Evolutionary conservation across 2,329 filamentous ascomycete genomes (phyloP).

Genomic region (Sclerotinia spermophila): DNA sequence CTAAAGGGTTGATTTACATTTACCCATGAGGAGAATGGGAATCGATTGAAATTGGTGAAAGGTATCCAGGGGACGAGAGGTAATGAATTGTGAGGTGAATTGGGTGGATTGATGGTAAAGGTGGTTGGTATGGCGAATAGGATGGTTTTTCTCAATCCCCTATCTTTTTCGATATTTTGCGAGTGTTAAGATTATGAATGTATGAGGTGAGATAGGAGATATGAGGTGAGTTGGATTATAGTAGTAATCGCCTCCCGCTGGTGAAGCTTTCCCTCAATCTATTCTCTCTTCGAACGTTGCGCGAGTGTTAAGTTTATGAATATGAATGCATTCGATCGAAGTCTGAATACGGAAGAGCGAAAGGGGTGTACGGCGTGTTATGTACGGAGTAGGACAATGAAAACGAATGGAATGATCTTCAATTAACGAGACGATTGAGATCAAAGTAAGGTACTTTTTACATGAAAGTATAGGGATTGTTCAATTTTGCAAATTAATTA

Average conservation of each 20-base stretch:
- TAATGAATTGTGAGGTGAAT: neutral
- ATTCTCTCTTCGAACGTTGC: neutral
- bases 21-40: constrained; percentile 16
- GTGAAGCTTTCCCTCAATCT: neutral
- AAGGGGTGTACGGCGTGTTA: neutral
- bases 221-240: neutral
- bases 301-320: neutral
- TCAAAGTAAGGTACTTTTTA: neutral
- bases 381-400: neutral
- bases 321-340: constrained; percentile 2
- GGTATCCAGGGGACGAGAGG: neutral
- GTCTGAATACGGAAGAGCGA: neutral
- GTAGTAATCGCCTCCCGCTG: neutral
- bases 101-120: neutral
- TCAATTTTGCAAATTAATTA: neutral
- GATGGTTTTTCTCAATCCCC: neutral
- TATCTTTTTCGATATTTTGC: neutral
- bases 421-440: neutral
- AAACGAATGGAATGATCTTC: neutral
- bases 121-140: neutral
- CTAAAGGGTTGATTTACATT: constrained; percentile 8
- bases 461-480: too few species aligned
- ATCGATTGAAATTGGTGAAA: neutral
- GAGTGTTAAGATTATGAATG: neutral
- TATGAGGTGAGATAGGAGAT: neutral